Evolutionary conservation across 306 rosid genomes (phyloP).

Genomic region (Cicer cuneatum): DNA sequence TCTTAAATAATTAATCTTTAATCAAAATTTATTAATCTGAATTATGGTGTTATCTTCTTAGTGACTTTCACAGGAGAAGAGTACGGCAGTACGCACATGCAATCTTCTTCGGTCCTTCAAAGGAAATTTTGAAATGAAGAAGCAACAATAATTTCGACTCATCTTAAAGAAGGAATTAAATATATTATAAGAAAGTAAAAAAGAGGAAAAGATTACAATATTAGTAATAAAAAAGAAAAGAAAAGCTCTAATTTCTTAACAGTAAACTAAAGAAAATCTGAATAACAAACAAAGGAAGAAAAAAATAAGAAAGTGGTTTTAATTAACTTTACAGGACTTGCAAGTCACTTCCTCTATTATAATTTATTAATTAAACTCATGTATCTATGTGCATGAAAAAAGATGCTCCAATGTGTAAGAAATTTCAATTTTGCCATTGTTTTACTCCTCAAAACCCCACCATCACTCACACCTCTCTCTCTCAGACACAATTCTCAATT

Average conservation of each 20-base stretch:
- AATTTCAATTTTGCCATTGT: constrained; percentile 61
- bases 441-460: constrained; percentile 84
- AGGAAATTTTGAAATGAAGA: constrained; percentile 30
- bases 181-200: constrained; percentile 31
- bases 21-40: too few species aligned
- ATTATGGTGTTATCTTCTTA: background rate
- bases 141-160: background rate
- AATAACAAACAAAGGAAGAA: constrained; percentile 29
- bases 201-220: background rate
- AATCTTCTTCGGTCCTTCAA: background rate
- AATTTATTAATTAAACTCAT: constrained; percentile 47
- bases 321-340: constrained; percentile 72
- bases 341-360: constrained; percentile 65
- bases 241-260: constrained; percentile 26
- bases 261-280: constrained; percentile 31
- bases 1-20: too few species aligned
- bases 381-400: constrained; percentile 56
- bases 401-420: constrained; percentile 45
- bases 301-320: constrained; percentile 28
- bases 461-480: constrained; percentile 51
- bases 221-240: background rate
- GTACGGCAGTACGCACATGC: constrained; percentile 22
- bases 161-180: background rate
- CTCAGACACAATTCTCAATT: constrained; percentile 28
- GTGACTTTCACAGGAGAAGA: background rate